Conservation (phyloP, 2,329 filamentous ascomycete species). For the Xylariaceae sp. region DNA sequence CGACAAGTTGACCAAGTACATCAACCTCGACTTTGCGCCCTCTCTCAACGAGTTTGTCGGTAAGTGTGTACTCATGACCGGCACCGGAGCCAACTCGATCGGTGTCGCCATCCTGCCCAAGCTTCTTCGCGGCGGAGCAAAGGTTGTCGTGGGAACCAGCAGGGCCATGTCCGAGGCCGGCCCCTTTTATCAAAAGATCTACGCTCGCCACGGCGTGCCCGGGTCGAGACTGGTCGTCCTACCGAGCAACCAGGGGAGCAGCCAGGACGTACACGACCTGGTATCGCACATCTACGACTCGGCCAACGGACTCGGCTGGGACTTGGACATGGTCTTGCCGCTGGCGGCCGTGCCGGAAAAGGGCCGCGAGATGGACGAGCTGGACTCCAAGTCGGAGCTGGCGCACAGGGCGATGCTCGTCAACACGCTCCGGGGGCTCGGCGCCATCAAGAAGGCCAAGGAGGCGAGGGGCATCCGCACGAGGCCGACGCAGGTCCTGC, state of each 20-base stretch:
- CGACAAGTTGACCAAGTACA: conserved; percentile 88
- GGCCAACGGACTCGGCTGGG: conserved; percentile 96
- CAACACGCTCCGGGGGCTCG: conserved; percentile 87
- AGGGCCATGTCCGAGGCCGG: conserved; percentile 97
- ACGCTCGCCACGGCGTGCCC: conserved; percentile 85
- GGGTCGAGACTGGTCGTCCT: conserved; percentile 97
- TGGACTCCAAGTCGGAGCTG: conserved; percentile 96
- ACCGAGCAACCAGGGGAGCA: conserved; percentile 98
- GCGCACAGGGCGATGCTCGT: conserved; percentile 99
- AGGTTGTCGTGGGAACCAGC: conserved; percentile 94
- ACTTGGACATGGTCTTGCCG: conserved; percentile 90
- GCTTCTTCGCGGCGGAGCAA: conserved; percentile 91
- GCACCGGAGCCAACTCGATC: conserved; percentile 94
- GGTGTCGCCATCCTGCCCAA: conserved; percentile 95
- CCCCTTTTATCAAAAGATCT: conserved; percentile 99
- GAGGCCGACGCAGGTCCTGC: conserved; percentile 89
- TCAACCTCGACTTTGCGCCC: conserved; percentile 88
- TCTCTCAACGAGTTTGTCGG: conserved; percentile 85
- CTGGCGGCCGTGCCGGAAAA: conserved; percentile 98
- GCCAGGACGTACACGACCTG: conserved; percentile 92
- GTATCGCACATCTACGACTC: conserved; percentile 94
- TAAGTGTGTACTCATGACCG: conserved; percentile 97
- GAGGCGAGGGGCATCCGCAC: conserved; percentile 83
- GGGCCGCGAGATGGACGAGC: conserved; percentile 90
- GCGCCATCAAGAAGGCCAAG: conserved; percentile 88